These are phyloP conservation scores for Jamesozyma spencerorum DNA, from an alignment of 805 yeast species.

Conservation along the genomic window DNA sequence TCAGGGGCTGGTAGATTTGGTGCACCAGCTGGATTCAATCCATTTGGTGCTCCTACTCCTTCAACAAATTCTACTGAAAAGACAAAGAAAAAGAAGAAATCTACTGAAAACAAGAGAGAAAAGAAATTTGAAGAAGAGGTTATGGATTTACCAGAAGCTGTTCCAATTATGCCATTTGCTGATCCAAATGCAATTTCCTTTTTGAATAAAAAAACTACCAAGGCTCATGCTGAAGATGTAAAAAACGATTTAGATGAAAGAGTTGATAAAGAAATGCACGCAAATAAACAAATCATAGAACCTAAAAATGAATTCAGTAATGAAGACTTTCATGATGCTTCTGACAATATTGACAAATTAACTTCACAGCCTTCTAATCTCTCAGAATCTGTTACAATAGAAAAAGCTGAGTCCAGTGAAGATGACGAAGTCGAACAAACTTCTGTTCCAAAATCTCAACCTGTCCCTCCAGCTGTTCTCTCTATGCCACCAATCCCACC, in stretches of 20 bases:
- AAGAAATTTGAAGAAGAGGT: constrained; percentile 5
- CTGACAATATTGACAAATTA: constrained; percentile 21
- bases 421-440: constrained; percentile 5
- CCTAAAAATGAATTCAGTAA: constrained; percentile 1
- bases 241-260: neutral
- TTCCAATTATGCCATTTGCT: constrained; percentile 49
- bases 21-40: constrained; percentile 34
- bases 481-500: constrained; percentile 1
- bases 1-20: constrained; percentile 79
- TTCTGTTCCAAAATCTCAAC: constrained; percentile 3
- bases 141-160: constrained; percentile 25
- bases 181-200: constrained; percentile 30
- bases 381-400: neutral
- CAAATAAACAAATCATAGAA: constrained; percentile 9
- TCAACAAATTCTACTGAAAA: constrained; percentile 12
- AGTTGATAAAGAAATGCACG: constrained; percentile 2
- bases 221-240: constrained; percentile 3
- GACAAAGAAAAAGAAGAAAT: constrained; percentile 21
- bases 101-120: constrained; percentile 12
- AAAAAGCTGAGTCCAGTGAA: constrained; percentile 5
- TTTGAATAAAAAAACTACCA: constrained; percentile 11
- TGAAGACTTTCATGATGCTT: constrained; percentile 34
- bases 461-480: neutral
- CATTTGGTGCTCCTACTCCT: constrained; percentile 31
- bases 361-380: neutral